phyloP scores from a whole-genome alignment of 331 rosid genomes.

The Malus hybrid region DNA sequence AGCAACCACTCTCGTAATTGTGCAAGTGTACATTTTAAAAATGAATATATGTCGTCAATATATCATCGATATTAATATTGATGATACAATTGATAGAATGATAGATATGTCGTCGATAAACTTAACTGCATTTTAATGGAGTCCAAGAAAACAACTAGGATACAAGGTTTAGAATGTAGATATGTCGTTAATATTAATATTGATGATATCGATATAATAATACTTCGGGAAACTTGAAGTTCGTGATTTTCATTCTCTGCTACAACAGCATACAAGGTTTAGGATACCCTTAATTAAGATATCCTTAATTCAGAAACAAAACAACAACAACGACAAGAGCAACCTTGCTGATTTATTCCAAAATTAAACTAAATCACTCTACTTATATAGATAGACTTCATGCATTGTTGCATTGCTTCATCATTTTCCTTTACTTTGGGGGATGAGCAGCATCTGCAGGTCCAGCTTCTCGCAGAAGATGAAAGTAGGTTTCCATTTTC shows the following conservation, averaged over 20 bases:
- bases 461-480: slow-evolving; percentile 6
- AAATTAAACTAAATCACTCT: background rate
- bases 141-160: too few relatives aligned
- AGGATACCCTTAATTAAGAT: too few relatives aligned
- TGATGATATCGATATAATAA: too few relatives aligned
- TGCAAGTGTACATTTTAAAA: too few relatives aligned
- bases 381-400: background rate
- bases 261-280: background rate
- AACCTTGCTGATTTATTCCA: background rate
- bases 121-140: too few relatives aligned
- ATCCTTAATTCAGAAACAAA: background rate
- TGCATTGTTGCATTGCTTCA: background rate
- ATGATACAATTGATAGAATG: too few relatives aligned
- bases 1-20: too few relatives aligned
- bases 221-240: background rate
- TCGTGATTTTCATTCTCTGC: background rate
- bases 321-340: background rate
- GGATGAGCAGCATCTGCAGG: slow-evolving; percentile 5
- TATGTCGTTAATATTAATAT: too few relatives aligned
- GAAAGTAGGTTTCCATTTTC: slow-evolving; percentile 11
- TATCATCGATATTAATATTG: too few relatives aligned
- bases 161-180: too few relatives aligned
- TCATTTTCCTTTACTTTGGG: background rate
- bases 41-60: too few relatives aligned
- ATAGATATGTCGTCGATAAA: too few relatives aligned